Evolutionary conservation across 345 rosid species (phyloP), one percentile per base, ranked within the genome.

Genomic region (Acer campestre): DNA sequence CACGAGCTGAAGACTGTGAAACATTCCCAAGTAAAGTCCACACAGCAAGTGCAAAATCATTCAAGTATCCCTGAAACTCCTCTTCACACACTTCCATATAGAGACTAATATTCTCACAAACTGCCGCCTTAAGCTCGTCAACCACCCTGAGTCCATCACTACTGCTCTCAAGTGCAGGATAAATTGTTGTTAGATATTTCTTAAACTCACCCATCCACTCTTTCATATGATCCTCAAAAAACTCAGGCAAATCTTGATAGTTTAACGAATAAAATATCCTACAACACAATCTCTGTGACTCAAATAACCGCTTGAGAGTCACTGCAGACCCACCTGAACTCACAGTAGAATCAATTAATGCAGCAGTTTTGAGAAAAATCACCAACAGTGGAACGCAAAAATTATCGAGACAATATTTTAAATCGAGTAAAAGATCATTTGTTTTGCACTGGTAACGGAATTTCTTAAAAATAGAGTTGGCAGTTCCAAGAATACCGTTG

Each of bases 401-500:
- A 71, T 70, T 83, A 82, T 92, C 91, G 12, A 94, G 85, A 77
- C 98, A 94, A 70, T 92, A 91, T 80, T 96, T 96, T 70, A 96
- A 80, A 86, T 96, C 99, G 11, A 83, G 82, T 66, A 91, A 86
- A 61, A 96, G 88, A 58, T 92, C 98, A 77, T 92, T 84, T 20
- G 98, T 91, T 80, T 89, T 92, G 83, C 83, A 94, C 78, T 90
- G 94, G 73, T 94, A 89, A 70, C 97, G 87, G 77, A 92, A 96
- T 78, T 93, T 94, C 79, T 93, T 92, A 61, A 96, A 96, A 59
- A 96, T 90, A 12, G 98, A 92, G 75, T 90, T 91, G 14, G 97
- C 98, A 8, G 99, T 93, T 10, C 95, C 95, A 38, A 96, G 92
- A 51, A 96, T 93, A 83, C 98, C 99, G 68, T 92, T 94, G 67